Conservation (phyloP, 2,329 filamentous ascomycete genomes). For the Pochonia chlamydosporia region DNA sequence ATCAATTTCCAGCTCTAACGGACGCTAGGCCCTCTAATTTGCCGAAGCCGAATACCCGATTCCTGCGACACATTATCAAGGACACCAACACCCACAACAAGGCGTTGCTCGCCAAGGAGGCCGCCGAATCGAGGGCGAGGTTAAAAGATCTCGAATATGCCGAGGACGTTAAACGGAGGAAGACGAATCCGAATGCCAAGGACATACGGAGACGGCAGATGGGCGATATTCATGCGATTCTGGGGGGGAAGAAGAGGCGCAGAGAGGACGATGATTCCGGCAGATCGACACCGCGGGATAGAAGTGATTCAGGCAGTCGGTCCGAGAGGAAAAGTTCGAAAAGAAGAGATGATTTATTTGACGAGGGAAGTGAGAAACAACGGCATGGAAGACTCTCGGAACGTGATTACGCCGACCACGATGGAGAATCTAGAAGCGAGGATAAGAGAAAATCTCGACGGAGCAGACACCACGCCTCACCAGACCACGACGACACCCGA, state of each 20-base stretch:
- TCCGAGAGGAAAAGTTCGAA: background rate
- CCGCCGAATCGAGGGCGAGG: conserved; percentile 68
- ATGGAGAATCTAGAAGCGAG: conserved; percentile 7
- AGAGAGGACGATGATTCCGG: conserved; percentile 7
- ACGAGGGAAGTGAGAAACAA: conserved; percentile 1
- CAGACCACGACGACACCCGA: conserved; percentile 1
- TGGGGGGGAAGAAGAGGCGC: conserved; percentile 37
- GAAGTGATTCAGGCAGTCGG: conserved; percentile 14
- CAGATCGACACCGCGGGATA: conserved; percentile 6
- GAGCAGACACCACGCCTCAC: background rate
- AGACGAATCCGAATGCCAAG: conserved; percentile 37
- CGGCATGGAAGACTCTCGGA: conserved; percentile 20
- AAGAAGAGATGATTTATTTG: background rate
- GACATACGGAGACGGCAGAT: conserved; percentile 54
- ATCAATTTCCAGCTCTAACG: background rate
- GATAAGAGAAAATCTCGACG: background rate
- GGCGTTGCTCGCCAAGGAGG: conserved; percentile 76
- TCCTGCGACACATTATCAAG: conserved; percentile 80
- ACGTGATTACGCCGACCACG: conserved; percentile 11
- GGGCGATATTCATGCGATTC: conserved; percentile 54
- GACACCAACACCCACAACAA: conserved; percentile 88
- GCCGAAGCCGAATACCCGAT: conserved; percentile 87
- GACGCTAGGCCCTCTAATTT: conserved; percentile 53
- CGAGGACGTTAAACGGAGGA: conserved; percentile 37
- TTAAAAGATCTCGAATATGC: conserved; percentile 54